Percentiles rank a stretch among this genome's conserved stretches.
Evolutionary conservation across 805 yeast species (phyloP).

Genomic region (Cyberlindnera mrakii): DNA sequence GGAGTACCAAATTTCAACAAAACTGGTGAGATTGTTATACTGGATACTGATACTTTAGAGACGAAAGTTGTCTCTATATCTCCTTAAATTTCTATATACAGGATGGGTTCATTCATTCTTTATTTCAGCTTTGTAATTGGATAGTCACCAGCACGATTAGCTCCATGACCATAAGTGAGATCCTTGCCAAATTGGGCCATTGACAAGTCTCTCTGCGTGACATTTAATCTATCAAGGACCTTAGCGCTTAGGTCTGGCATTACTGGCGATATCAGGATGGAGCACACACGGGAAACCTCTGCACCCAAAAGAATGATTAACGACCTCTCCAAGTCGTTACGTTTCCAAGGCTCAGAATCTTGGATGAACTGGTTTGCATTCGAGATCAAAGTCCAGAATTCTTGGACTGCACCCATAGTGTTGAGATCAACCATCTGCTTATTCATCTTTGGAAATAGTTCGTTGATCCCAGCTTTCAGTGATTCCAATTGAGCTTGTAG

Average conservation of each 20-base stretch:
- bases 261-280: conserved; percentile 66
- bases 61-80: conserved; percentile 39
- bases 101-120: background rate
- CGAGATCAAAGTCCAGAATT: conserved; percentile 54
- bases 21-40: conserved; percentile 58
- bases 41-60: conserved; percentile 53
- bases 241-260: conserved; percentile 57
- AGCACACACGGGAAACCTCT: conserved; percentile 61
- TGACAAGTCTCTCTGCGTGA: conserved; percentile 37
- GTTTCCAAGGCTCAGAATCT: conserved; percentile 68
- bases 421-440: conserved; percentile 40
- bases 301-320: conserved; percentile 56
- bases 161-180: conserved; percentile 49
- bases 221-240: conserved; percentile 60
- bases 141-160: conserved; percentile 44
- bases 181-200: conserved; percentile 54
- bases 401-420: conserved; percentile 47
- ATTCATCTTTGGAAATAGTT: conserved; percentile 35
- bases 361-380: conserved; percentile 66
- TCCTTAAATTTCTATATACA: conserved; percentile 3
- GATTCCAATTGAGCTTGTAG: conserved; percentile 7
- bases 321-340: conserved; percentile 35
- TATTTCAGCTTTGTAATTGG: conserved; percentile 36
- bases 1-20: conserved; percentile 65
- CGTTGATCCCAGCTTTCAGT: conserved; percentile 30